phyloP scores from a whole-genome alignment of 495 filamentous ascomycete species.

The Pyronema omphalodes region DNA sequence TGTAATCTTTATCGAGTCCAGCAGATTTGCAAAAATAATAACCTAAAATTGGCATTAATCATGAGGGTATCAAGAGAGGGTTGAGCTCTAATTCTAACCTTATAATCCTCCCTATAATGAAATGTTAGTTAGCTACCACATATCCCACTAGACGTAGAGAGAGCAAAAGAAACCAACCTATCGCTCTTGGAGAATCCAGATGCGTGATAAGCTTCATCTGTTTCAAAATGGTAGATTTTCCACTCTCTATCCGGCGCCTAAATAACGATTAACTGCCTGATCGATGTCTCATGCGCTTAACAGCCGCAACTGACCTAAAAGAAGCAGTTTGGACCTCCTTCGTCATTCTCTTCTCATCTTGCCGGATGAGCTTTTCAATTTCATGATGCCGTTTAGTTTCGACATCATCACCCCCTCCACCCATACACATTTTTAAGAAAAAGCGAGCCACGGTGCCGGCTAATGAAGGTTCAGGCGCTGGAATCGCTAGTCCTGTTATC shows the following conservation, averaged over 20 bases:
- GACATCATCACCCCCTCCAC: slow-evolving; percentile 31
- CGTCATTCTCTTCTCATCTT: slow-evolving; percentile 62
- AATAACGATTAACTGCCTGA: neutral
- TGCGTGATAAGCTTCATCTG: slow-evolving; percentile 98
- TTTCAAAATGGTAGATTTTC: slow-evolving; percentile 95
- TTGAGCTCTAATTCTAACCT: neutral
- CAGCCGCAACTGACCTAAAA: slow-evolving; percentile 44
- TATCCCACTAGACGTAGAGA: neutral
- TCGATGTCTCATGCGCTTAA: neutral
- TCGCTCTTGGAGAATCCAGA: slow-evolving; percentile 82
- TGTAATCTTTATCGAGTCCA: slow-evolving; percentile 74
- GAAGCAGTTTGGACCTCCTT: slow-evolving; percentile 68
- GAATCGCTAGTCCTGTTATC: too few relatives aligned
- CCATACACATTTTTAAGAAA: slow-evolving; percentile 43
- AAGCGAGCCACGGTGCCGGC: slow-evolving; percentile 20
- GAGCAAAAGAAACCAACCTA: slow-evolving; percentile 27
- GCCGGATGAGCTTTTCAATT: slow-evolving; percentile 58
- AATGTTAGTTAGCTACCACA: neutral
- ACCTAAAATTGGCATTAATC: slow-evolving; percentile 32
- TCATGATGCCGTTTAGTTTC: slow-evolving; percentile 31
- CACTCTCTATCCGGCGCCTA: slow-evolving; percentile 94
- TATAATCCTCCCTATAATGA: slow-evolving; percentile 1
- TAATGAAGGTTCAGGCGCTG: too few relatives aligned
- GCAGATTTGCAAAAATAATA: slow-evolving; percentile 84
- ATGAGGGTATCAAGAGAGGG: slow-evolving; percentile 39